Percentiles rank a stretch among this genome's conserved stretches.
phyloP scores from a whole-genome alignment of 768 basidiomycete species.

The Boletus rubropictus region DNA sequence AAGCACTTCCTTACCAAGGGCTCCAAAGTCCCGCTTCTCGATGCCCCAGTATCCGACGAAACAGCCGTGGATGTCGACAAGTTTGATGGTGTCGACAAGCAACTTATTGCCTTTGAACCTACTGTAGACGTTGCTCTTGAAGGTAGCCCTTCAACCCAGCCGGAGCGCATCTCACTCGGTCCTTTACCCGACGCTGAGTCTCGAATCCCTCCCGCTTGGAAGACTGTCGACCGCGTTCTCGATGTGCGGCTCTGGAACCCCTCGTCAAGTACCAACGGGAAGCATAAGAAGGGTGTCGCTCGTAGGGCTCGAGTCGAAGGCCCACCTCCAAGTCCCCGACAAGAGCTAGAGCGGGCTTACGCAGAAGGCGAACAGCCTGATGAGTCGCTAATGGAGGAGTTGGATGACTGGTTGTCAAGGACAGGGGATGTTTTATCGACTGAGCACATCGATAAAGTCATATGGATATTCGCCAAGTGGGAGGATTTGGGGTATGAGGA shows the following conservation, averaged over 20 bases:
- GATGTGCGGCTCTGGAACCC: constrained; percentile 68
- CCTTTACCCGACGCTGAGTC: constrained; percentile 65
- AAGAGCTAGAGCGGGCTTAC: constrained; percentile 37
- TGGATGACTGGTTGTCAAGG: constrained; percentile 46
- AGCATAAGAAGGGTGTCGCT: constrained; percentile 17
- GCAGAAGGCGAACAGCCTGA: constrained; percentile 62
- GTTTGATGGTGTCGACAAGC: constrained; percentile 17
- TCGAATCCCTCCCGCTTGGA: constrained; percentile 76
- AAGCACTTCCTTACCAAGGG: constrained; percentile 73
- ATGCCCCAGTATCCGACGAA: constrained; percentile 35
- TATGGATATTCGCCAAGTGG: constrained; percentile 92
- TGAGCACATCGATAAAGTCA: constrained; percentile 54
- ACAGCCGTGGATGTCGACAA: constrained; percentile 25
- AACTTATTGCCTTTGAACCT: constrained; percentile 37
- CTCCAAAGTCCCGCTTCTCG: constrained; percentile 60
- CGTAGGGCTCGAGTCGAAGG: constrained; percentile 29
- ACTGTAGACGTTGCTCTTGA: constrained; percentile 33
- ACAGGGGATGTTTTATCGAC: constrained; percentile 40
- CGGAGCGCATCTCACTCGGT: constrained; percentile 25
- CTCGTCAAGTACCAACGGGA: constrained; percentile 6
- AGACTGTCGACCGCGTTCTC: constrained; percentile 86
- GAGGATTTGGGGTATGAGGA: constrained; percentile 88
- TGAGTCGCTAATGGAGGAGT: constrained; percentile 45
- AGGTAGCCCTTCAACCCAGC: constrained; percentile 27
- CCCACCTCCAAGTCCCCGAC: constrained; percentile 14